phyloP scores from a whole-genome alignment of 345 rosid species.

The Lepidium sativum region DNA sequence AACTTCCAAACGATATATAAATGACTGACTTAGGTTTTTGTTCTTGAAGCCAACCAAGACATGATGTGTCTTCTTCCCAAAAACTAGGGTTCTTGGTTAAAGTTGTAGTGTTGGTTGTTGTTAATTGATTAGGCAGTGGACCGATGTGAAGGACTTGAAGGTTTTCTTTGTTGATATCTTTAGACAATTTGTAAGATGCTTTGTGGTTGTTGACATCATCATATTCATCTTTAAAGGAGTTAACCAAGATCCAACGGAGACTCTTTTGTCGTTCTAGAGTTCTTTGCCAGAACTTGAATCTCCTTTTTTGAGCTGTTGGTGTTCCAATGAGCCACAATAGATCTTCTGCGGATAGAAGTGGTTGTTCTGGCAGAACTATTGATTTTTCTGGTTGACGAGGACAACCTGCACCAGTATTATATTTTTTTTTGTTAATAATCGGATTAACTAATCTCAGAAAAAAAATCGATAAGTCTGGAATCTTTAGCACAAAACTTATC shows the following conservation, averaged over 20 bases:
- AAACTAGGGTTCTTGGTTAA: conserved; percentile 39
- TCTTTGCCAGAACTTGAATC: conserved; percentile 73
- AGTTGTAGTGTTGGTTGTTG: not conserved
- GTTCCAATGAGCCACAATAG: conserved; percentile 82
- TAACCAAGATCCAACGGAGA: conserved; percentile 53
- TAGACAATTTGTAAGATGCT: not conserved
- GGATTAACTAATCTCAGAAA: too few species aligned
- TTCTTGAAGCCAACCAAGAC: conserved; percentile 53
- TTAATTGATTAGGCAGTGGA: conserved; percentile 29
- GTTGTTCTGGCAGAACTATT: conserved; percentile 29
- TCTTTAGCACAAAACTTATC: too few species aligned
- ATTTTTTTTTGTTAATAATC: too few species aligned
- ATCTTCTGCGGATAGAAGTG: conserved; percentile 42
- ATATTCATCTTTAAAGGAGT: conserved; percentile 50
- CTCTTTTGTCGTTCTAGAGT: conserved; percentile 39
- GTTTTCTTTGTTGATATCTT: not conserved
- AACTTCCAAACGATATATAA: conserved; percentile 75
- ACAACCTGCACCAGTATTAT: conserved; percentile 48
- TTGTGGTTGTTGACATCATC: not conserved
- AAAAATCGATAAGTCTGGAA: too few species aligned
- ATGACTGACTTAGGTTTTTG: conserved; percentile 44
- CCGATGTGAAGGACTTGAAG: conserved; percentile 40
- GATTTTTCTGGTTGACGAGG: conserved; percentile 32
- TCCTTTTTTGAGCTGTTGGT: conserved; percentile 36
- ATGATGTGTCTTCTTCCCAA: conserved; percentile 57